Conservation (phyloP, 2,329 filamentous ascomycete genomes). For the Pestalotiopsis fici region DNA sequence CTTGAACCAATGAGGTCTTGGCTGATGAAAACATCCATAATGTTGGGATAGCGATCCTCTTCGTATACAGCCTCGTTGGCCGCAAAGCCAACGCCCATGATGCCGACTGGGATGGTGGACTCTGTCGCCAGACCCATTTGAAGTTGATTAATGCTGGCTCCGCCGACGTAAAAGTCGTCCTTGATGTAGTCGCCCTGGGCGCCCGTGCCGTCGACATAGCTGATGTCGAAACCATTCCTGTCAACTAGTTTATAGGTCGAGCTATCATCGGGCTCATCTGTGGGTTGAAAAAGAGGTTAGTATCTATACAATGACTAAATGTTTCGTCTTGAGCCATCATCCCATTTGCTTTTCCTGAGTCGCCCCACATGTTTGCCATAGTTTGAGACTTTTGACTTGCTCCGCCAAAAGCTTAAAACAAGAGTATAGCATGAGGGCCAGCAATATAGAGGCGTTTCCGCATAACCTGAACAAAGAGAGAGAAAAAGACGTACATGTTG, state of each 20-base stretch:
- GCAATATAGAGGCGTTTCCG: background rate
- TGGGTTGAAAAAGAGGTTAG: background rate
- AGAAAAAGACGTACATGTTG: constrained; percentile 38
- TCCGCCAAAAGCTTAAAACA: background rate
- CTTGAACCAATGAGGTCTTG: constrained; percentile 63
- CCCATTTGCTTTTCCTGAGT: background rate
- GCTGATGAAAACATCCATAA: constrained; percentile 65
- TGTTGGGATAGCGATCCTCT: constrained; percentile 48
- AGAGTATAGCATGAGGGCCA: background rate
- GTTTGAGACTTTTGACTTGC: background rate
- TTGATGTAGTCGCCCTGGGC: constrained; percentile 59
- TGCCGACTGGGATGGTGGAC: constrained; percentile 52
- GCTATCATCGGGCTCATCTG: constrained; percentile 45
- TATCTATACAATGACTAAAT: background rate
- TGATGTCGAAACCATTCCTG: constrained; percentile 54
- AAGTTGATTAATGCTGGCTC: constrained; percentile 47
- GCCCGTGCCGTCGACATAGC: constrained; percentile 59
- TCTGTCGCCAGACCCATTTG: constrained; percentile 56
- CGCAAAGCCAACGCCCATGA: constrained; percentile 61
- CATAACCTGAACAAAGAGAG: background rate
- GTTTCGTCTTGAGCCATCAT: background rate
- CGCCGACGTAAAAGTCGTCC: constrained; percentile 55
- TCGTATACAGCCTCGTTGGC: constrained; percentile 44
- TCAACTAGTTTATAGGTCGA: constrained; percentile 47
- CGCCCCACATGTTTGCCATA: background rate